Evolutionary conservation across 257 asterid genomes (phyloP).

Genomic region (Haberlea rhodopensis): DNA sequence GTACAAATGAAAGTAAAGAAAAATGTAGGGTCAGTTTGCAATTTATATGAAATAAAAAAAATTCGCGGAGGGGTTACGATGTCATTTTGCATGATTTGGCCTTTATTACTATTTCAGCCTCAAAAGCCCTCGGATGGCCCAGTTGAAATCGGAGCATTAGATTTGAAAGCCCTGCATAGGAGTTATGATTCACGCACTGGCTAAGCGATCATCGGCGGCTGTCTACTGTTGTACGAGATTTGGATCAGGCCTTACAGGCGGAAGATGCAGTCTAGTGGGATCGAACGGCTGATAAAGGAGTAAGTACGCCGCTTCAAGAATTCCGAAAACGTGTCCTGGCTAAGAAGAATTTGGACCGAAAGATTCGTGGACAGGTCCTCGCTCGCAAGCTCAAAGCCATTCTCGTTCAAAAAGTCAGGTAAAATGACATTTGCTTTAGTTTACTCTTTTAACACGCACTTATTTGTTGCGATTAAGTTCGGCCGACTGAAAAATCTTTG

Average conservation of each 20-base stretch:
- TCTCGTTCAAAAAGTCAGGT: constrained; percentile 84
- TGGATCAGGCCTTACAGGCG: constrained; percentile 63
- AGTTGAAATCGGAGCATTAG: not conserved
- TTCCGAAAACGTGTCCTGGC: constrained; percentile 88
- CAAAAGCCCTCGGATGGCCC: too few relatives aligned
- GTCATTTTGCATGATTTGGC: too few relatives aligned
- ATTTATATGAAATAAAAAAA: too few relatives aligned
- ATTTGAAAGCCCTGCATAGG: not conserved
- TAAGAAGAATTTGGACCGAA: constrained; percentile 65
- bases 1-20: too few relatives aligned
- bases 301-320: constrained; percentile 65
- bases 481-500: too few relatives aligned
- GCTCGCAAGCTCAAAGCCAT: constrained; percentile 81
- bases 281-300: constrained; percentile 77
- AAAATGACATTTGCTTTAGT: not conserved
- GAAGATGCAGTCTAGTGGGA: constrained; percentile 84
- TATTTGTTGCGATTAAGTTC: not conserved
- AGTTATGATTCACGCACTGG: constrained; percentile 35
- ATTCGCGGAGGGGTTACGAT: too few relatives aligned
- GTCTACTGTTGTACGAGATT: constrained; percentile 33
- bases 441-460: not conserved
- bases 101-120: too few relatives aligned
- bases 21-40: too few relatives aligned
- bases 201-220: constrained; percentile 35
- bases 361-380: constrained; percentile 68